Evolutionary conservation across 352 stramenopile species (phyloP), one percentile per base, ranked within the genome.

Genomic region (Phytophthora capsici): DNA sequence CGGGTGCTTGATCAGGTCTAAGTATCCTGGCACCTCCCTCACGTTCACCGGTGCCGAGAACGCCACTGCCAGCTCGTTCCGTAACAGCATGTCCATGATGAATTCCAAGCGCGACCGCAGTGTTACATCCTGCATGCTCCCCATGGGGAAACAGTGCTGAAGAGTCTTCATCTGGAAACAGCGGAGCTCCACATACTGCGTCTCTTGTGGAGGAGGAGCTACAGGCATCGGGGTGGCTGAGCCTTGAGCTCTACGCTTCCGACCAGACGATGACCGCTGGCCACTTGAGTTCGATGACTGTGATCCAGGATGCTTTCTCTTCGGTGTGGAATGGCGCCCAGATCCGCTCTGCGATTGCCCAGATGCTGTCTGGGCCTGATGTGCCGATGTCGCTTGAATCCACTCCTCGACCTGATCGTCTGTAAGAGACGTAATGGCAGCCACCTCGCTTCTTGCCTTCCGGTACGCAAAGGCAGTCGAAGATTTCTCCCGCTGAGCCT

Each of bases 21-120:
- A 53, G 53, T 96, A 96, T 13, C 83, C 85, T 14, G 82, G 86
- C 1, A 96, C 80, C 20, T 87, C 79, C 2, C 86, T 76, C 10
- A 73, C 54, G 26, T 91, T 81, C 49, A 96, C 88, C 5, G 88
- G 88, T 5, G 80, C 62, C 0, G 80, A 69, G 55, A 96, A 96
- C 26, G 88, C 72, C 25, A 79, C 19, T 14, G 88, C 80, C 34
- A 95, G 44, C 28, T 90, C 81, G 47, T 90, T 87, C 30, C 82
- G 78, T 32, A 93, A 41, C 38, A 96, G 44, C 23, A 80, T 80
- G 17, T 75, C 57, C 10, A 96, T 30, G 13, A 96, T 78, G n/a
- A 77, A 37, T 41, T 91, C 75, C 38, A 96, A 69, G 4, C 88
- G 84, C 14, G 68, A 57, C 10, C 64, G 57, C 4, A 94, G 20